These are phyloP conservation scores for Globisporangium polare DNA, from an alignment of 352 stramenopile species.

Conservation along the genomic window DNA sequence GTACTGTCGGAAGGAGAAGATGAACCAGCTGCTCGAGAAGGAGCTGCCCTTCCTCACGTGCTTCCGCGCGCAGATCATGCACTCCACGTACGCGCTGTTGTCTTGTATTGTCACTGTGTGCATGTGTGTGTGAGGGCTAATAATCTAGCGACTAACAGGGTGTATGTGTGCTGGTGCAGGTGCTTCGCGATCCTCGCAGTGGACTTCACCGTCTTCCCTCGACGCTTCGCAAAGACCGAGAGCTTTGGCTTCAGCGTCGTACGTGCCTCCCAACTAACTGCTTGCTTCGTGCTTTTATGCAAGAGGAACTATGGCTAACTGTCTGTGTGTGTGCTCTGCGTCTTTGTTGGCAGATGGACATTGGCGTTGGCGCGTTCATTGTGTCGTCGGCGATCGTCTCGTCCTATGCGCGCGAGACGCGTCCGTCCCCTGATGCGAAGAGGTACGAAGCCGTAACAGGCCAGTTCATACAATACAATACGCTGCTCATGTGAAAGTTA, in stretches of 20 bases:
- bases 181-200: constrained; percentile 96
- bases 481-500: neutral
- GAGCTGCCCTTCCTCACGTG: constrained; percentile 77
- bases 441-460: constrained; percentile 4
- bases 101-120: too few species aligned
- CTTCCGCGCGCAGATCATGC: constrained; percentile 79
- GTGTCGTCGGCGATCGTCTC: constrained; percentile 86
- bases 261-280: constrained; percentile 9
- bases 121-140: neutral
- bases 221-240: constrained; percentile 95
- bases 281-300: too few species aligned
- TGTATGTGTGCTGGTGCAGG: constrained; percentile 19
- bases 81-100: constrained; percentile 53
- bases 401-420: constrained; percentile 51
- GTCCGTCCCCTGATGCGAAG: constrained; percentile 22
- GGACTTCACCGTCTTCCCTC: constrained; percentile 96
- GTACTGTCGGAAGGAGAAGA: constrained; percentile 78
- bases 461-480: neutral
- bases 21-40: constrained; percentile 66
- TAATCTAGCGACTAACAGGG: neutral
- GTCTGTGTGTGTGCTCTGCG: neutral
- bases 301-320: neutral
- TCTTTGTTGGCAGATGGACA: constrained; percentile 88
- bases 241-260: constrained; percentile 93
- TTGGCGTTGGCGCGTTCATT: constrained; percentile 94